Evolutionary conservation across 2,329 filamentous ascomycete species (phyloP).

Genomic region (Colletotrichum kahawae): DNA sequence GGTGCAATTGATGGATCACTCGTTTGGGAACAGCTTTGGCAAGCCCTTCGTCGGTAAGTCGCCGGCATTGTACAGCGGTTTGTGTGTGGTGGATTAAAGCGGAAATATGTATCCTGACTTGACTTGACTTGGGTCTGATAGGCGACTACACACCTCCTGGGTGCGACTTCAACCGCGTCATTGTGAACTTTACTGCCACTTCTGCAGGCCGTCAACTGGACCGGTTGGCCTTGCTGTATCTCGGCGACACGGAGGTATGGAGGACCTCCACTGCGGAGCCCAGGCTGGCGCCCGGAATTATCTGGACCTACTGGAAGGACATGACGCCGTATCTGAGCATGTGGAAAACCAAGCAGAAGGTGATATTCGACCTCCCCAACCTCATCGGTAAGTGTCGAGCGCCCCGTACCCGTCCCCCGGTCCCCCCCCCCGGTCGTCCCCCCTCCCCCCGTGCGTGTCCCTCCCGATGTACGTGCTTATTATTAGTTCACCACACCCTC

Average conservation of each 20-base stretch:
- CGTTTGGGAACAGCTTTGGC: conserved; percentile 77
- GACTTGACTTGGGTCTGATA: conserved; percentile 31
- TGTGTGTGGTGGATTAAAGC: neutral
- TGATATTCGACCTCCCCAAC: conserved; percentile 84
- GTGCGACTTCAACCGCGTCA: conserved; percentile 75
- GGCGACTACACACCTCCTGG: conserved; percentile 69
- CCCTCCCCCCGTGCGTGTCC: neutral
- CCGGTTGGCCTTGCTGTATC: conserved; percentile 75
- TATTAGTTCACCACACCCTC: neutral
- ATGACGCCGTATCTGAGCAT: conserved; percentile 74
- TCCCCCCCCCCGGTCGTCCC: too few relatives aligned
- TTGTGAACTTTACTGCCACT: conserved; percentile 77
- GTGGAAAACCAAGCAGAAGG: conserved; percentile 71
- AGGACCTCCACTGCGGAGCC: conserved; percentile 84
- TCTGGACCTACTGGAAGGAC: conserved; percentile 80
- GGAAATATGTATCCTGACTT: conserved; percentile 13
- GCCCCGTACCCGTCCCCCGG: neutral
- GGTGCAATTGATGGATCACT: conserved; percentile 70
- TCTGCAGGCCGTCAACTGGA: conserved; percentile 78
- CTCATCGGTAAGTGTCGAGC: conserved; percentile 51
- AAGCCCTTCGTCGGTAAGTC: conserved; percentile 71
- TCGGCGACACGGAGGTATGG: conserved; percentile 82
- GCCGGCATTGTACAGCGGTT: neutral
- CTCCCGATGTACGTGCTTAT: neutral
- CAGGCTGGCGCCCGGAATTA: conserved; percentile 66